Evolutionary conservation across 2,329 filamentous ascomycete species (phyloP).

Genomic region (Dactylonectria estremocensis): DNA sequence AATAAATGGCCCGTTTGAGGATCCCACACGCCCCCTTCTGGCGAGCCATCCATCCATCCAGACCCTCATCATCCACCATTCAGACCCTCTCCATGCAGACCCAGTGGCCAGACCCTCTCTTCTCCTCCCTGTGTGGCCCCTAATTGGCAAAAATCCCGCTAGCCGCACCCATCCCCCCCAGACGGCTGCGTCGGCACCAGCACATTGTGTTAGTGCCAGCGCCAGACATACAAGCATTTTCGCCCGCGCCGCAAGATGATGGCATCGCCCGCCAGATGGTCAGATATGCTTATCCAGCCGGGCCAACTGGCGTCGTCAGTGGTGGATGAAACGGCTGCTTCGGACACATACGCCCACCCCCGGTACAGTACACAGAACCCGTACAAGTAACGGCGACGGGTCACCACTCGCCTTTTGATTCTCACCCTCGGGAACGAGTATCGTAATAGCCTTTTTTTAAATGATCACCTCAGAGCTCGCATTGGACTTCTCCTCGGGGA

Average conservation of each 20-base stretch:
- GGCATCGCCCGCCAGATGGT: constrained; percentile 46
- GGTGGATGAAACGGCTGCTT: constrained; percentile 30
- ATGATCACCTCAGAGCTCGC: no score
- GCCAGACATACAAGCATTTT: constrained; percentile 16
- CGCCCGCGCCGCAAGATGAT: constrained; percentile 46
- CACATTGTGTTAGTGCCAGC: background rate
- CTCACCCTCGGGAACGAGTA: no score
- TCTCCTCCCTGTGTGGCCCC: constrained; percentile 7
- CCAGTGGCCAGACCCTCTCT: no score
- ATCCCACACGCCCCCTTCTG: background rate
- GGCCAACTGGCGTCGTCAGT: constrained; percentile 21
- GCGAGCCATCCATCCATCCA: background rate
- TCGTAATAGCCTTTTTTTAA: no score
- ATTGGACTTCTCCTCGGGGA: background rate
- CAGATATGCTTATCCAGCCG: constrained; percentile 50
- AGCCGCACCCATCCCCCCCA: constrained; percentile 37
- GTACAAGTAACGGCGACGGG: background rate
- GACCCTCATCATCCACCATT: background rate
- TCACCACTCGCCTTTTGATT: no score
- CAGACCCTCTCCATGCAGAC: constrained; percentile 20
- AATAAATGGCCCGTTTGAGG: constrained; percentile 35
- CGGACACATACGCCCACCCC: constrained; percentile 18
- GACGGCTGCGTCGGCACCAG: constrained; percentile 50
- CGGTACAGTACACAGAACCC: no score
- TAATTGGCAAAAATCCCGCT: constrained; percentile 3